phyloP scores from a whole-genome alignment of 768 basidiomycete species.

The Hortiboletus campestris region DNA sequence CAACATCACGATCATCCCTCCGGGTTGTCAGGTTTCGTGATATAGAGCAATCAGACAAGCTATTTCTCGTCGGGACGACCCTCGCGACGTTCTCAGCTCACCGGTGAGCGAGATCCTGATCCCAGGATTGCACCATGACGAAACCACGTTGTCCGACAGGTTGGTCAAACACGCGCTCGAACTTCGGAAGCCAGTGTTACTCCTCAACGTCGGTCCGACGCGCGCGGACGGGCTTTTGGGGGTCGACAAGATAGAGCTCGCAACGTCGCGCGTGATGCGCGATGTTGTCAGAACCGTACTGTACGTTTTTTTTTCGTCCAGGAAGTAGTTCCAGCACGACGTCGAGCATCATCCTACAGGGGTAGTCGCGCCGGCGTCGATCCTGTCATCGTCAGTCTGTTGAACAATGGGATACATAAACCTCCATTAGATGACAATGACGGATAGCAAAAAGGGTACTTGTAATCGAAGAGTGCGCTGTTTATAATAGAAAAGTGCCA shows the following conservation, averaged over 20 bases:
- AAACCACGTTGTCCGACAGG: constrained; percentile 36
- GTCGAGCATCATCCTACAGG: constrained; percentile 32
- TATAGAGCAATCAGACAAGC: constrained; percentile 57
- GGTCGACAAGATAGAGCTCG: constrained; percentile 77
- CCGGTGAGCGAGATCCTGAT: constrained; percentile 43
- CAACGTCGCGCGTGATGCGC: constrained; percentile 69
- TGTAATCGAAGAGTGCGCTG: constrained; percentile 7
- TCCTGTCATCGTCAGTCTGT: constrained; percentile 47
- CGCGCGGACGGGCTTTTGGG: constrained; percentile 71
- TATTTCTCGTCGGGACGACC: constrained; percentile 86
- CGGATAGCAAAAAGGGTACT: constrained; percentile 8
- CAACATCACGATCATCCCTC: neutral
- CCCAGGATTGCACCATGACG: neutral
- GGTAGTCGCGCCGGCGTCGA: constrained; percentile 45
- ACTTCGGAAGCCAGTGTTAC: constrained; percentile 70
- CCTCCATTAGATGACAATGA: constrained; percentile 42
- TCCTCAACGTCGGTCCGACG: constrained; percentile 87
- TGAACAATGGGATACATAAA: constrained; percentile 56
- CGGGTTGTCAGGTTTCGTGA: constrained; percentile 46
- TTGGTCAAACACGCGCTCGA: constrained; percentile 79
- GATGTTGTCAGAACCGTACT: constrained; percentile 58
- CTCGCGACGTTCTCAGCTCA: constrained; percentile 93
- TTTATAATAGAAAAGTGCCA: constrained; percentile 23
- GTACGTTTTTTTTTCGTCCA: constrained; percentile 41
- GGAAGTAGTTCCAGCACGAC: neutral